Evolutionary conservation across 164 flowering plant genomes (phyloP), one percentile per base, ranked within the genome.

Genomic region (Platanus orientalis): DNA sequence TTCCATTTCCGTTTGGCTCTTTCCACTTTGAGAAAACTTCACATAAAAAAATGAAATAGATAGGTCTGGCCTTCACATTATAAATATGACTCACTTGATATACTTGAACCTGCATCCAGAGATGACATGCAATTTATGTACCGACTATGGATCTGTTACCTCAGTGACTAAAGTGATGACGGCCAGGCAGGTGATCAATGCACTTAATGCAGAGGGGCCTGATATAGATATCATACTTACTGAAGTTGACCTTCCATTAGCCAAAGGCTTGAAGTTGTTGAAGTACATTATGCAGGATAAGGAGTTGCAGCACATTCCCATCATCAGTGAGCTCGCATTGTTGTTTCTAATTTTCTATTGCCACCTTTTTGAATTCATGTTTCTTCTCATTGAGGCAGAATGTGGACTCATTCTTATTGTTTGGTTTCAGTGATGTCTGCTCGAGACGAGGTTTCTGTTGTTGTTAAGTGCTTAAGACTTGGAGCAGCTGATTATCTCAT

Each of bases 401-500:
- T 51, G 24, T 19, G 11, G 13, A 21, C 45, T 30, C 6, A 13
- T 62, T 58, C 11, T 66, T 21, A 30, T 20, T 26, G 1, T 45
- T 67, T 25, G 39, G 58, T 47, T 42, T 50, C 30, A 95, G 99
- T 95, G 97, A 92, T 95, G 97, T 95, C 99, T 9, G 84, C 97
- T 7, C 84, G 84, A 67, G 99, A 95, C 75, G 97, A 95, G 75
- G 92, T 95, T 53, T 77, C 97, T 62, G 70, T 87, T 72, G 99
- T 95, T 51, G 91, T 95, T 29, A 95, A 95, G 78, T 95, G 97
- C 77, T 74, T 95, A 79, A 88, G 89, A 73, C 81, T 85, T 58
- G 99, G 99, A 65, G 99, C 99, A 51, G 97, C 99, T 34, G 97
- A 95, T 76, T 95, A 85, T 78, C 97, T 95, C 51, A 96, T 95